Base-by-base conservation (phyloP, 179 eudicot genomes). In the Gypsophila paniculata region DNA sequence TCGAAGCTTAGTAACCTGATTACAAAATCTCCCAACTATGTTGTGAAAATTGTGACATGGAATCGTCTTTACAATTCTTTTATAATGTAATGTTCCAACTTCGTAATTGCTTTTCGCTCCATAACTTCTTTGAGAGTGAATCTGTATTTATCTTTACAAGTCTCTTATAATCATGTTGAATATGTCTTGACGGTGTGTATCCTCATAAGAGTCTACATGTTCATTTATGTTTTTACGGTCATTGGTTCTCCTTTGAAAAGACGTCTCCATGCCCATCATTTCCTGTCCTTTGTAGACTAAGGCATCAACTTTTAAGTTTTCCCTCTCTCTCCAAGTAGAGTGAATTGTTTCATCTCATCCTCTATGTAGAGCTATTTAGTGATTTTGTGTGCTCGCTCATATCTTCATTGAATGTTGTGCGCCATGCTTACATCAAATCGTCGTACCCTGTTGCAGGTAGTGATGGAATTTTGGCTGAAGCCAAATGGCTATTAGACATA, bases 401-500 rank as follows among this genome's bases (percentile, higher is more conserved):
- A 19, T 64, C 49, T 36, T 10, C 51, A 7, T 13, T 46, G 54
- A 13, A 13, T 22, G n/a, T 17, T n/a, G 29, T 19, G 18, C 8
- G 18, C 8, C 18, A 21, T 77, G 62, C 69, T 18, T 68, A n/a
- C n/a, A 61, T 58, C 42, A 64, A 69, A 62, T 73, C 64, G 61
- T 34, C 48, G 61, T 70, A 49, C 58, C 69, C 65, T 21, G 51
- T 77, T 81, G 71, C 82, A 90, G 94, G 86, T 80, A 76, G 73
- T 72, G 89, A 86, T 67, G 96, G 97, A 44, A 83, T 94, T 73
- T 78, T 94, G 80, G 80, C 91, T 0, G 99, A 94, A 79, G 97
- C 97, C 66, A 82, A 82, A 74, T 85, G 94, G 93, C 97, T 94
- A 75, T 90, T 94, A 73, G 99, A 91, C 82, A 77, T 87, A 44